Evolutionary conservation across 208 protist genomes (phyloP), one percentile per base, ranked within the genome.

Genomic region (Leptomonas pyrrhocoris): DNA sequence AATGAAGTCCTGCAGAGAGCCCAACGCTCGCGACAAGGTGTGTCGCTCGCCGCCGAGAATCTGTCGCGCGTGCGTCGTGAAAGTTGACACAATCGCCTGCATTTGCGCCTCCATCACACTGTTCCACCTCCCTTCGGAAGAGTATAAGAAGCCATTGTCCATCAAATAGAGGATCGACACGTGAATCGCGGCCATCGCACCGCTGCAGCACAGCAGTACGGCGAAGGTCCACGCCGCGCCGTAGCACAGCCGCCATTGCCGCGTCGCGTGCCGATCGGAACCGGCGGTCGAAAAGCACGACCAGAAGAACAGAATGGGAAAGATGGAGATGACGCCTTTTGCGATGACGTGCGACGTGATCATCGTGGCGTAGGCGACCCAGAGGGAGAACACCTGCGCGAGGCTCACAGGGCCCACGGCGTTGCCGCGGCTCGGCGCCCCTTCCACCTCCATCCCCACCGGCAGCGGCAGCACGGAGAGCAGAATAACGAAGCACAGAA

Each of bases 401-500:
- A 72, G 9, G 23, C 54, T 28, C 13, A 71, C 48, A 19, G 55
- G 45, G 3, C 7, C 21, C 11, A 6, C 27, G 1, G 50, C 12
- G 19, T 74, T 18, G 48, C 62, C 58, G 18, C 43, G 36, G 38
- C 75, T 61, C 25, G 51, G 40, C 16, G 59, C 18, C 30, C 68
- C 48, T 2, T 51, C 45, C 15, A 57, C 21, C 2, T 73, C 61
- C 63, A 62, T 18, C 23, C 79, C 72, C 62, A 68, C 77, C 25
- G 75, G 69, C 43, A 90, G 53, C 40, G 88, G 90, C 42, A 95
- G 75, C 23, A 84, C 57, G 1, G 86, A 95, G 15, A 84, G 64
- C 11, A 95, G 79, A 2, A 95, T 69, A 0, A 66, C 63, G 43
- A 93, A 91, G 78, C 84, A 95, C 48, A 84, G 66, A 53, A 84